Percentiles rank a stretch among this genome's conserved stretches.
Evolutionary conservation across 1,284 basidiomycete genomes (phyloP).

Genomic region (Ceratobasidium papillatum): DNA sequence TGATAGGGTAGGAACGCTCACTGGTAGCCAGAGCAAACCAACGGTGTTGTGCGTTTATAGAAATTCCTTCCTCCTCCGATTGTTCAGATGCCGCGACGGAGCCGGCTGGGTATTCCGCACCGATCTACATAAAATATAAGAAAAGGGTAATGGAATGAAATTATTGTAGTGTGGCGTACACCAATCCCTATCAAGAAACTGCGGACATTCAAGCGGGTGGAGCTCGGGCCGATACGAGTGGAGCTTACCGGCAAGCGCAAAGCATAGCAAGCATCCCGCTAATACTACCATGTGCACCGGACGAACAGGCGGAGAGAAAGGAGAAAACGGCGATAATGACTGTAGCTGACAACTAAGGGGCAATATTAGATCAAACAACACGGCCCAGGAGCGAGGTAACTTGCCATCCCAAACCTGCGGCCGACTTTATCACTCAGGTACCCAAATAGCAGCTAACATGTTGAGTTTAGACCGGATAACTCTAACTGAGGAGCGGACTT

Average conservation of each 20-base stretch:
- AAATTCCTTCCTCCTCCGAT: conserved; percentile 80
- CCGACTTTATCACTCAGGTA: conserved; percentile 87
- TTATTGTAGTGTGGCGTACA: conserved; percentile 64
- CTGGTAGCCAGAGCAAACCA: conserved; percentile 89
- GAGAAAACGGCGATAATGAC: conserved; percentile 83
- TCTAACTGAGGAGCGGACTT: not conserved
- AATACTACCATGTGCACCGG: conserved; percentile 77
- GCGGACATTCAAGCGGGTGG: conserved; percentile 7
- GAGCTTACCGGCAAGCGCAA: conserved; percentile 74
- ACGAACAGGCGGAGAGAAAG: conserved; percentile 82
- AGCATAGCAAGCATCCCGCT: conserved; percentile 79
- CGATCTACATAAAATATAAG: conserved; percentile 55
- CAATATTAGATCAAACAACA: conserved; percentile 68
- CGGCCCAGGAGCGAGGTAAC: conserved; percentile 47
- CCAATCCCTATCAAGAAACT: conserved; percentile 85
- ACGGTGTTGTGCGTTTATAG: conserved; percentile 80
- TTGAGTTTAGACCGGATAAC: conserved; percentile 37
- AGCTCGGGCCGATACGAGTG: conserved; percentile 50
- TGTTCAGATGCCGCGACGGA: conserved; percentile 92
- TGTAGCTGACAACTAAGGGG: conserved; percentile 73
- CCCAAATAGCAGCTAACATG: conserved; percentile 52
- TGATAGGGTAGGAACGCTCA: conserved; percentile 52
- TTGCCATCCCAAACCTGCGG: conserved; percentile 86
- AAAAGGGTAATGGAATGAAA: not conserved
- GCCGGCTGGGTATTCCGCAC: conserved; percentile 91